Evolutionary conservation across 495 filamentous ascomycete species (phyloP).

Genomic region (Letharia lupina): DNA sequence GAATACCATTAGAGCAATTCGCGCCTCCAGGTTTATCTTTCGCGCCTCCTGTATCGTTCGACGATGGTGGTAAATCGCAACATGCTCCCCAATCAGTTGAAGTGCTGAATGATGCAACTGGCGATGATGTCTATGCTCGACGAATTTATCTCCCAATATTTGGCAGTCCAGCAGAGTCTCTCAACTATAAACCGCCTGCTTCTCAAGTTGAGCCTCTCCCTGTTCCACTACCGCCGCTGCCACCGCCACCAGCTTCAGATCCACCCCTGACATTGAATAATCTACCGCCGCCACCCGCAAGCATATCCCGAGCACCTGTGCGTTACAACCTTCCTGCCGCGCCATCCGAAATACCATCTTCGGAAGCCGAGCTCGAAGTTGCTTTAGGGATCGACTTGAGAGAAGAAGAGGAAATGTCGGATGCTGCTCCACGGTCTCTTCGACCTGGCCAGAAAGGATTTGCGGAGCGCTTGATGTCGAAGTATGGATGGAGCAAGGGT

Average conservation of each 20-base stretch:
- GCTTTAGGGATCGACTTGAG: conserved; percentile 29
- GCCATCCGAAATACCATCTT: conserved; percentile 46
- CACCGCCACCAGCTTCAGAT: conserved; percentile 19
- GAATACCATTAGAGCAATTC: conserved; percentile 45
- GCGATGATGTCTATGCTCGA: conserved; percentile 64
- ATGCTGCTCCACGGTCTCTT: conserved; percentile 48
- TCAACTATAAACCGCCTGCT: conserved; percentile 13
- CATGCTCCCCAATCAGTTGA: conserved; percentile 33
- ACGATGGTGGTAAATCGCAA: conserved; percentile 30
- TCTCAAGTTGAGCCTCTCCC: conserved; percentile 28
- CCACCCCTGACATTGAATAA: conserved; percentile 24
- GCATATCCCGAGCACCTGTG: conserved; percentile 80
- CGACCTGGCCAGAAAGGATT: conserved; percentile 78
- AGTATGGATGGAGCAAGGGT: conserved; percentile 84
- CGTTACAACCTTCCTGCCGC: conserved; percentile 64
- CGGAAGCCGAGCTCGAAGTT: conserved; percentile 49
- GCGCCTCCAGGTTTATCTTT: conserved; percentile 65
- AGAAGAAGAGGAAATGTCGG: background rate
- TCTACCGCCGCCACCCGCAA: conserved; percentile 36
- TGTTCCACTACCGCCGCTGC: conserved; percentile 31
- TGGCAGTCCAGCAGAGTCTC: conserved; percentile 23
- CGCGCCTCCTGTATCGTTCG: conserved; percentile 57
- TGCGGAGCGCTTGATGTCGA: conserved; percentile 76
- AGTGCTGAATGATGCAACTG: conserved; percentile 48
- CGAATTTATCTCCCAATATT: conserved; percentile 45